Base-by-base conservation (phyloP, 768 basidiomycete genomes). In the Chalciporus chontae region DNA sequence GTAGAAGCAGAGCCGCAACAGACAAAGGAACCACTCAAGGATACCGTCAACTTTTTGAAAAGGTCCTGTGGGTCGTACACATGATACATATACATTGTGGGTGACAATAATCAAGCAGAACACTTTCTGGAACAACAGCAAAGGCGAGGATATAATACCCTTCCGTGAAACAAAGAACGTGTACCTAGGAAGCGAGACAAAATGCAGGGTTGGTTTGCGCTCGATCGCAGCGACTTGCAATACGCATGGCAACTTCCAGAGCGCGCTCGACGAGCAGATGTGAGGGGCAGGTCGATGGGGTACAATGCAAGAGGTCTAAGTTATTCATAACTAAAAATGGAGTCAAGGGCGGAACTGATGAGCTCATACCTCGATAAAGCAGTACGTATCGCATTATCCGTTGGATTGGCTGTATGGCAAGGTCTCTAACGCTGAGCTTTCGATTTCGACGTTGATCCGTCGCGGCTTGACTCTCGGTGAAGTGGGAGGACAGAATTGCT, bases 361-460 rank as follows among this genome's bases (percentile, higher is more conserved):
- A 38, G 44, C 4, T 31, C 71, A 48, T 51, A 81, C 84, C 83
- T 73, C 71, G 76, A 53, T 79, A 84, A 38, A 84, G 67, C 34
- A 85, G 59, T 2, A 78, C 79, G 61, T 85, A 84, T 52, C 84
- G 72, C 66, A 77, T 77, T n/a, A 83, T 73, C 17, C 84, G 71
- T 59, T 86, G 83, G 13, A 77, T 75, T 15, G 84, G 84, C 55
- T 79, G 69, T 46, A 86, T 84, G 2, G 82, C 81, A 24, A 86
- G 61, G 49, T 85, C 84, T 45, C 81, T 70, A 19, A 83, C 71
- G 26, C 65, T 65, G 4, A 59, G 53, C 44, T 52, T 69, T 36
- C 65, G 57, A 47, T 40, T 45, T 18, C 52, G 58, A 8, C 26
- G 48, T 17, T 31, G 51, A 34, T 45, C 42, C 32, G 51, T 36